Conservation (phyloP, 2,329 filamentous ascomycete species). For the Botrytis elliptica region DNA sequence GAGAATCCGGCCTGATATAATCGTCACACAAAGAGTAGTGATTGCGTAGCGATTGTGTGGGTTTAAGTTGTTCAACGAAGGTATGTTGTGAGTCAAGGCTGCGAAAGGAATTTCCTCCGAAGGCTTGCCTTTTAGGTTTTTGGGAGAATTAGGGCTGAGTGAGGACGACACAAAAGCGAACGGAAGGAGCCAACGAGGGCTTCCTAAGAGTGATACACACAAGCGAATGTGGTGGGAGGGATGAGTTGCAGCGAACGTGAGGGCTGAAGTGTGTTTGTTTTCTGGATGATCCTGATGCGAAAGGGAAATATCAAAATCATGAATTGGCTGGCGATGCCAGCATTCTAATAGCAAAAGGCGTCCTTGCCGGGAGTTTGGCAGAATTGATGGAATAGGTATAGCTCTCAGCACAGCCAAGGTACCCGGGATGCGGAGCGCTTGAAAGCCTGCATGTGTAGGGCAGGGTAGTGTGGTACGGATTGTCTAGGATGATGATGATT, state of each 20-base stretch:
- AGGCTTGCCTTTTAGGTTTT: conserved; percentile 32
- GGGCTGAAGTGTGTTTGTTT: conserved; percentile 16
- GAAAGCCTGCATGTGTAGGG: conserved; percentile 21
- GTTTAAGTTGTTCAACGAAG: conserved; percentile 24
- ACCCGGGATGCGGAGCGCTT: conserved; percentile 23
- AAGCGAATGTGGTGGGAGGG: conserved; percentile 37
- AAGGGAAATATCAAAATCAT: conserved; percentile 21
- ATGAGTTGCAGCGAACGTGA: conserved; percentile 25
- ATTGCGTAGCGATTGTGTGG: conserved; percentile 19
- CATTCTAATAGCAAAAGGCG: conserved; percentile 35
- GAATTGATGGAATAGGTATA: conserved; percentile 23
- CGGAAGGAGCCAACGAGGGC: conserved; percentile 74
- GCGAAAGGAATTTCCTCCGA: conserved; percentile 32
- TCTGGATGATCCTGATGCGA: conserved; percentile 19
- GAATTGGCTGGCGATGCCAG: conserved; percentile 33
- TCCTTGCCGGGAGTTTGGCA: conserved; percentile 20
- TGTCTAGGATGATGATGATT: conserved; percentile 19
- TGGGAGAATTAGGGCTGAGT: conserved; percentile 32
- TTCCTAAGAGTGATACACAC: conserved; percentile 50
- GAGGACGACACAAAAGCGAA: conserved; percentile 55
- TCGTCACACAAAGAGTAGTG: conserved; percentile 20
- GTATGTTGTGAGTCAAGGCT: conserved; percentile 26
- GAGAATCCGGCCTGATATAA: conserved; percentile 21
- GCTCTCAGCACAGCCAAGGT: conserved; percentile 26
- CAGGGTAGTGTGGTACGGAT: conserved; percentile 17